Conservation (phyloP, 169 alveolate species). For the Neospora caninum region DNA sequence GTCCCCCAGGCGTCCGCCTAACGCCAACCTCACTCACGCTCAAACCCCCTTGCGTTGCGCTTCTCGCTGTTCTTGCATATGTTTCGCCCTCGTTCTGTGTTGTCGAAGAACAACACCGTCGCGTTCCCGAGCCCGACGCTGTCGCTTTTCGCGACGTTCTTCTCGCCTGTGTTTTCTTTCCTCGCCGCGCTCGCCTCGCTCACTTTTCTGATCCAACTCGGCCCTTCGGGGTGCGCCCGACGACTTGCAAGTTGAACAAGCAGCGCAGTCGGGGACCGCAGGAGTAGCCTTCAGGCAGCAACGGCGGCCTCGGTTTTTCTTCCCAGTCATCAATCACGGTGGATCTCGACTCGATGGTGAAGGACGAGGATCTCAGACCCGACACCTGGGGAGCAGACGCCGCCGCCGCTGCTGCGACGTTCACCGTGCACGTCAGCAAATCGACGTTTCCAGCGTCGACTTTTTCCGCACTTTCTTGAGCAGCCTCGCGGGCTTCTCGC, state of each 20-base stretch:
- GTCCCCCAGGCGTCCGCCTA: no score
- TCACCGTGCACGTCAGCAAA: not conserved
- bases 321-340: not conserved
- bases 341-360: not conserved
- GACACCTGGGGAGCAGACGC: not conserved
- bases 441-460: not conserved
- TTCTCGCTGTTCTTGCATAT: no score
- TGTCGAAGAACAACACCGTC: no score
- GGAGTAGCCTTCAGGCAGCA: not conserved
- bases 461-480: not conserved
- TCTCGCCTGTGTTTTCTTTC: not conserved
- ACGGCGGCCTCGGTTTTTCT: not conserved
- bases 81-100: no score
- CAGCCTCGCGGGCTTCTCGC: not conserved
- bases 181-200: not conserved
- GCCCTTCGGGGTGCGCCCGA: not conserved
- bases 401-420: not conserved
- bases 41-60: no score
- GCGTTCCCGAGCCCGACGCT: no score
- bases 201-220: not conserved
- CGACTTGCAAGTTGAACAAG: not conserved
- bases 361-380: not conserved
- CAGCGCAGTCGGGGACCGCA: constrained; percentile 32
- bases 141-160: no score
- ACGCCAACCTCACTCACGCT: no score